Evolutionary conservation across 1,284 basidiomycete genomes (phyloP).

Genomic region (Sporisorium exsertum): DNA sequence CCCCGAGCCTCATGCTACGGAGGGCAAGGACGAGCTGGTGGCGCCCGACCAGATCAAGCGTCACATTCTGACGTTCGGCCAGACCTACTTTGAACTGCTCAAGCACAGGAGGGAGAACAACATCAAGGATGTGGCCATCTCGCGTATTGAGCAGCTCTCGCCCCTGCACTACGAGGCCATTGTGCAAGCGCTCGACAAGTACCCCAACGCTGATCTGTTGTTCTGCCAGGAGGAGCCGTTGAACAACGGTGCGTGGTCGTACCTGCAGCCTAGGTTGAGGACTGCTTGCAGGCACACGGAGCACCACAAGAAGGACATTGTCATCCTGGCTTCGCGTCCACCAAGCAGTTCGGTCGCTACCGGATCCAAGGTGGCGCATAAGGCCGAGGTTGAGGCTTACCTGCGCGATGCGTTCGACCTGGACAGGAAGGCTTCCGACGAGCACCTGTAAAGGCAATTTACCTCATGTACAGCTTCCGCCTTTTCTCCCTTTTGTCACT

Average conservation of each 20-base stretch:
- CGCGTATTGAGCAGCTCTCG: constrained; percentile 91
- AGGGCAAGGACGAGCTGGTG: constrained; percentile 75
- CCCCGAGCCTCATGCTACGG: constrained; percentile 81
- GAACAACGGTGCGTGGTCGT: constrained; percentile 81
- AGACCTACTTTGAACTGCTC: constrained; percentile 90
- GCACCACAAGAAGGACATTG: constrained; percentile 84
- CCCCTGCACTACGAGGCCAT: constrained; percentile 90
- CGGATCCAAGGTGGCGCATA: constrained; percentile 79
- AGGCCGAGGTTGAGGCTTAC: constrained; percentile 64
- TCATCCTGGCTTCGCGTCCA: constrained; percentile 64
- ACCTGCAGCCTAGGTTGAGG: constrained; percentile 81
- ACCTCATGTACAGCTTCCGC: background rate
- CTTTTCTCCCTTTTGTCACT: background rate
- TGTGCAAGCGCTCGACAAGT: constrained; percentile 76
- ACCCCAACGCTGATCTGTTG: constrained; percentile 90
- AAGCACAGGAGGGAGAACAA: constrained; percentile 70
- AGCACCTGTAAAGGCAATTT: constrained; percentile 12
- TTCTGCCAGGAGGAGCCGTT: constrained; percentile 94
- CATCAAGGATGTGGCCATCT: constrained; percentile 91
- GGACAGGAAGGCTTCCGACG: constrained; percentile 49
- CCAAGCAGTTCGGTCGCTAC: constrained; percentile 77
- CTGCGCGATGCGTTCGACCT: constrained; percentile 62
- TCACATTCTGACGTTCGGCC: constrained; percentile 83
- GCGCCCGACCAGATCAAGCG: constrained; percentile 87
- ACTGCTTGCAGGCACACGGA: constrained; percentile 64